Percentiles rank a stretch among this genome's conserved stretches.
These are phyloP conservation scores for Amanita fuliginea DNA, from an alignment of 768 basidiomycete species.

Conservation along the genomic window DNA sequence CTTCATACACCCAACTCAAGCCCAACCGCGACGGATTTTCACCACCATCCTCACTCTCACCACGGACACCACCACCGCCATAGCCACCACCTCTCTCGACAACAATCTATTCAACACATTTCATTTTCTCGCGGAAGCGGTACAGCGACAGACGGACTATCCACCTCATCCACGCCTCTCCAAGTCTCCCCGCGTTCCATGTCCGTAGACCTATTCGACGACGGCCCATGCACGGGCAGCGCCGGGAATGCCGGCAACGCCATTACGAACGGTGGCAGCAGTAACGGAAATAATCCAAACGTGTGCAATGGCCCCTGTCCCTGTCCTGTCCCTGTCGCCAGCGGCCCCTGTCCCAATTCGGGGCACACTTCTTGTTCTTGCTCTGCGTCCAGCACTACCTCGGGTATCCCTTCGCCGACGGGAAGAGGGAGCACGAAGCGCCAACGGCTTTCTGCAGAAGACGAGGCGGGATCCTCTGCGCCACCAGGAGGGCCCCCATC, in stretches of 20 bases:
- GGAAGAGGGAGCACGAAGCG: constrained; percentile 34
- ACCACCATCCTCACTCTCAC: constrained; percentile 16
- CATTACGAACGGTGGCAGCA: background rate
- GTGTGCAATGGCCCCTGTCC: background rate
- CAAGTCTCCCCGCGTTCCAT: constrained; percentile 30
- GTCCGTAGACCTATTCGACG: constrained; percentile 36
- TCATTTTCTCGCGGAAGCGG: constrained; percentile 18
- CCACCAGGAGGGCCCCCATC: constrained; percentile 17
- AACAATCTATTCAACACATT: constrained; percentile 51
- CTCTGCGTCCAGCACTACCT: background rate
- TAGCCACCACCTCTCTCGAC: constrained; percentile 38
- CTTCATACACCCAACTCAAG: constrained; percentile 39
- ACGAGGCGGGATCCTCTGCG: constrained; percentile 22
- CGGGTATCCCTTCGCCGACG: background rate
- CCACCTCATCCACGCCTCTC: constrained; percentile 20
- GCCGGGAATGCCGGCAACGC: constrained; percentile 4
- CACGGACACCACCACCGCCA: constrained; percentile 25
- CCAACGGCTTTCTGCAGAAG: constrained; percentile 34
- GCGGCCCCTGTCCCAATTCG: background rate
- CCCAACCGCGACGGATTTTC: constrained; percentile 39
- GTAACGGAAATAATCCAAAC: background rate
- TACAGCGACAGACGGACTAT: constrained; percentile 14
- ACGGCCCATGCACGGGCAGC: constrained; percentile 9
- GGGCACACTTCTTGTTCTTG: background rate
- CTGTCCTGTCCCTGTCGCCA: too few relatives aligned